Conservation (phyloP, 129 eudicot species). For the Lactuca sativa region DNA sequence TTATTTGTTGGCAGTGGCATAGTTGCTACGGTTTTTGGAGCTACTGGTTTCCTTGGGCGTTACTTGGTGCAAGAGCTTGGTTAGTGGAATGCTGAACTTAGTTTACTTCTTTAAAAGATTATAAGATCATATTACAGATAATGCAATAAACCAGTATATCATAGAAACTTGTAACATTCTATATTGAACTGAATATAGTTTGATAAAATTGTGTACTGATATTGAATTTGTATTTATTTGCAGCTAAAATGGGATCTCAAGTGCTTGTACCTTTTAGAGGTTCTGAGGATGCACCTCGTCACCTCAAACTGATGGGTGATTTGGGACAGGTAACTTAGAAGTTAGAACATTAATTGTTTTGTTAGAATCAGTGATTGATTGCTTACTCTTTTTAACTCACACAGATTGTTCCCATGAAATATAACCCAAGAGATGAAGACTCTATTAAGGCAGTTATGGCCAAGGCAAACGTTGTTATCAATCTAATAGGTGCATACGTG, state of each 20-base stretch:
- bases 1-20: slow-evolving; percentile 67
- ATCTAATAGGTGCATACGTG: slow-evolving; percentile 78
- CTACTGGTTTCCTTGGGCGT: slow-evolving; percentile 97
- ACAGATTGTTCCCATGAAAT: slow-evolving; percentile 98
- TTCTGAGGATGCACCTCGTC: slow-evolving; percentile 93
- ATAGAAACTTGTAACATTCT: neutral
- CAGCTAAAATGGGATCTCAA: slow-evolving; percentile 98
- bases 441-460: slow-evolving; percentile 98
- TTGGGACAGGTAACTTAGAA: slow-evolving; percentile 77
- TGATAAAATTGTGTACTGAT: slow-evolving; percentile 13
- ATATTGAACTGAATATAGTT: slow-evolving; percentile 5
- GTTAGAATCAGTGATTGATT: neutral
- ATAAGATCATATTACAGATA: neutral
- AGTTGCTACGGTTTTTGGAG: slow-evolving; percentile 93
- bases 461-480: slow-evolving; percentile 95
- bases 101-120: neutral
- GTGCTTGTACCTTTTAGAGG: slow-evolving; percentile 97
- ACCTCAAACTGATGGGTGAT: slow-evolving; percentile 99
- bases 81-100: slow-evolving; percentile 30
- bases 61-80: slow-evolving; percentile 97
- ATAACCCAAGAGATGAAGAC: slow-evolving; percentile 87
- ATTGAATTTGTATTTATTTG: slow-evolving; percentile 15
- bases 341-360: neutral
- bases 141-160: slow-evolving; percentile 4
- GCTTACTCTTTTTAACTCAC: slow-evolving; percentile 2